Evolutionary conservation across 805 yeast species (phyloP), one percentile per base, ranked within the genome.

Genomic region (Nakazawaea pomicola): DNA sequence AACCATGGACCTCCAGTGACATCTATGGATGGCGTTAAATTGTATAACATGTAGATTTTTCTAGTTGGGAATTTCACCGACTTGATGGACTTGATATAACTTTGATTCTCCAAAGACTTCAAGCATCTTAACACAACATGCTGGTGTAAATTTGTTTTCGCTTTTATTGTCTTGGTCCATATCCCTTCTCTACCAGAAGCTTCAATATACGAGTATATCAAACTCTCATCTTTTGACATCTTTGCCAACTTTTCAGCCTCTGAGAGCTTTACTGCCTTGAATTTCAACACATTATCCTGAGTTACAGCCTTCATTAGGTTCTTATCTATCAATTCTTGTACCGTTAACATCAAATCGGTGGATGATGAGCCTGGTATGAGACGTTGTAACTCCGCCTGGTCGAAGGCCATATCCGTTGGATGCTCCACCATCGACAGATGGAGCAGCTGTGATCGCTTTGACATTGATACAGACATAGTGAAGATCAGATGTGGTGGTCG

Each of bases 1-100:
- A 90, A 93, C 99, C 99, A 93, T 4, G 98, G 98, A 4, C 99
- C 99, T 49, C 99, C 99, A 0, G 98, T 93, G 29, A 93, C 93
- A 50, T 91, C 98, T 24, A 87, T 81, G 3, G 95, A 83, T 4
- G 99, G 99, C 57, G 89, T 96, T 49, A 93, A 67, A 55, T 87
- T 81, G 58, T 90, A 91, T 40, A 93, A 70, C 98, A 93, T 93
- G 62, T 91, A 95, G 25, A 93, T 91, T 56, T 93, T 93, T 49
- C 99, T 74, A 1, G 97, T 91, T 11, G 98, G 97, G 60, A 76
- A 58, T 44, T 86, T 91, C 24, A 93, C 98, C 18, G 87, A 78
- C 57, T 93, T 91, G 56, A 93, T 88, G 46, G 85, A 74, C 59
- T 93, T 93, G 60, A 95, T 89, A 60, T 77, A 82, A 33, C 93